phyloP scores from a whole-genome alignment of 1,284 basidiomycete species.

The Leccinum pallidistipes region DNA sequence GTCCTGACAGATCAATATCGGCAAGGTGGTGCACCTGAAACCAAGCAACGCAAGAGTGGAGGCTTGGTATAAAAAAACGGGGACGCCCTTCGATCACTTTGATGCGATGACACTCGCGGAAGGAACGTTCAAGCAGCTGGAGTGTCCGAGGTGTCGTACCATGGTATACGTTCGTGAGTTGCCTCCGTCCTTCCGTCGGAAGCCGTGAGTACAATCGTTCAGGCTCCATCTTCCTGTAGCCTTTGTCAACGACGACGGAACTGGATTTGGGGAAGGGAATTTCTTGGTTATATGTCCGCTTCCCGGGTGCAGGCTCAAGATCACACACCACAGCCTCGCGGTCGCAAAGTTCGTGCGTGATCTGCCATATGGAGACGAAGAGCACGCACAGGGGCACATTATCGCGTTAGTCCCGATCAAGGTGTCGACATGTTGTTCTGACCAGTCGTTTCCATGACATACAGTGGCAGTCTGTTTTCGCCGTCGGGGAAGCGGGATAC shows the following conservation, averaged over 20 bases:
- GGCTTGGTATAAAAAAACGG: conserved; percentile 34
- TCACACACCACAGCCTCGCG: conserved; percentile 35
- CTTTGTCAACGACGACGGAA: conserved; percentile 31
- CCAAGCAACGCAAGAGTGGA: conserved; percentile 22
- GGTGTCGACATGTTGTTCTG: background rate
- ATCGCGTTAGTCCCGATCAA: conserved; percentile 22
- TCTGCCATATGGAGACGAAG: conserved; percentile 23
- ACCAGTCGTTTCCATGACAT: background rate
- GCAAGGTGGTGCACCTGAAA: conserved; percentile 19
- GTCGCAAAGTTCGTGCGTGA: conserved; percentile 38
- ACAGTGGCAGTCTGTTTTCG: conserved; percentile 36
- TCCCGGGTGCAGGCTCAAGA: conserved; percentile 33
- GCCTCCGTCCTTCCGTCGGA: background rate
- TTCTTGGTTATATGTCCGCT: conserved; percentile 32
- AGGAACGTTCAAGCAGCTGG: conserved; percentile 23
- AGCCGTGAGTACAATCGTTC: background rate
- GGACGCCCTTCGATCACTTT: conserved; percentile 36
- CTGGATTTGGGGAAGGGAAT: conserved; percentile 35
- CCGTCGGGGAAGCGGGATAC: conserved; percentile 23
- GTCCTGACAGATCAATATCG: conserved; percentile 25
- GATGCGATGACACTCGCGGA: conserved; percentile 30
- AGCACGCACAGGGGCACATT: conserved; percentile 10
- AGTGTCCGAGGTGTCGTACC: conserved; percentile 38
- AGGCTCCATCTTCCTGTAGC: conserved; percentile 19
- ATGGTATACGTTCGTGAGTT: conserved; percentile 32